Percentiles rank a stretch among this genome's conserved stretches.
These are phyloP conservation scores for Tetracladium setigerum DNA, from an alignment of 495 filamentous ascomycete species.

Conservation along the genomic window DNA sequence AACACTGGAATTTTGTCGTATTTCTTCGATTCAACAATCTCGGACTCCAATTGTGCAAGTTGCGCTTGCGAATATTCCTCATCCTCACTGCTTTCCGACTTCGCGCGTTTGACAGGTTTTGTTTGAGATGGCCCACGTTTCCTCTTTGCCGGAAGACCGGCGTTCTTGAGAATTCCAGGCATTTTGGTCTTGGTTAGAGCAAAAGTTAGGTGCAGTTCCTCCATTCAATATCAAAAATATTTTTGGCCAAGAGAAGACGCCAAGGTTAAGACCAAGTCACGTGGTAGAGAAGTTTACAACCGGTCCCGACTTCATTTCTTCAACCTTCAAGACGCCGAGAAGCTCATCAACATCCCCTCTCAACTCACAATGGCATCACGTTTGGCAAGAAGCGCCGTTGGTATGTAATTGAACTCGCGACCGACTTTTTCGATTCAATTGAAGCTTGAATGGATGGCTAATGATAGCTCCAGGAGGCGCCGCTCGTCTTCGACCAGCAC, in stretches of 20 bases:
- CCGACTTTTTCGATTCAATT: constrained; percentile 10
- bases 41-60: constrained; percentile 63
- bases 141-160: constrained; percentile 28
- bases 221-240: constrained; percentile 5
- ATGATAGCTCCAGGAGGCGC: constrained; percentile 68
- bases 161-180: constrained; percentile 4
- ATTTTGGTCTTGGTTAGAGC: constrained; percentile 8
- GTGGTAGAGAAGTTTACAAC: constrained; percentile 7
- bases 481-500: constrained; percentile 72
- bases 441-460: constrained; percentile 17
- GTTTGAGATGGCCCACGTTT: constrained; percentile 31
- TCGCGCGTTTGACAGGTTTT: constrained; percentile 30
- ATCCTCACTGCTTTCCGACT: constrained; percentile 33
- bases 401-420: constrained; percentile 48
- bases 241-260: background rate
- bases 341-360: constrained; percentile 33
- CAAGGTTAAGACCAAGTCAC: constrained; percentile 8
- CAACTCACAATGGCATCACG: constrained; percentile 85
- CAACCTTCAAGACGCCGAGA: constrained; percentile 9
- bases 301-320: constrained; percentile 16
- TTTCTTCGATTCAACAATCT: constrained; percentile 74
- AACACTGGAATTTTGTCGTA: constrained; percentile 88
- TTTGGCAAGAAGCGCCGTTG: constrained; percentile 83
- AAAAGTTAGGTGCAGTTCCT: constrained; percentile 1
- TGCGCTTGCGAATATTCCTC: constrained; percentile 44